These are phyloP conservation scores for Carpinus fangiana DNA, from an alignment of 306 rosid genomes.

Conservation along the genomic window DNA sequence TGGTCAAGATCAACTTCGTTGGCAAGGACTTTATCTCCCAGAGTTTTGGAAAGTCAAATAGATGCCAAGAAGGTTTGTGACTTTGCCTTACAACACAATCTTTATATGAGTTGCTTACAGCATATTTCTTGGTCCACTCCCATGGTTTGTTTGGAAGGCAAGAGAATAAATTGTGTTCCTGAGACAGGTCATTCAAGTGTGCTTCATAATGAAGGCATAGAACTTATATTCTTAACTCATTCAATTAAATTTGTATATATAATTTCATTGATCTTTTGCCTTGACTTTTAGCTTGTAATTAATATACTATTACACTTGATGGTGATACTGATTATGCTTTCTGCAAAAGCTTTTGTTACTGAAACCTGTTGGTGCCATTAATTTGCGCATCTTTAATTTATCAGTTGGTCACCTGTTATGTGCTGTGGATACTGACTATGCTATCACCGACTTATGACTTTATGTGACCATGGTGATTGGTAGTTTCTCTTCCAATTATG, in stretches of 20 bases:
- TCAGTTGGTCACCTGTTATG: neutral
- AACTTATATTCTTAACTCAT: neutral
- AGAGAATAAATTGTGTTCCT: conserved; percentile 19
- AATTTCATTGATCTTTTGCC: conserved; percentile 6
- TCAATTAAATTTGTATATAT: conserved; percentile 19
- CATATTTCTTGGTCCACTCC: conserved; percentile 7
- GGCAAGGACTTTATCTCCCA: conserved; percentile 94
- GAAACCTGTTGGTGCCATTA: neutral
- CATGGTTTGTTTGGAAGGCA: conserved; percentile 2
- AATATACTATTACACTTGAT: conserved; percentile 14
- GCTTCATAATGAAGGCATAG: neutral
- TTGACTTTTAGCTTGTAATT: neutral
- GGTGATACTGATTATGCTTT: conserved; percentile 9
- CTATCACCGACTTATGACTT: neutral
- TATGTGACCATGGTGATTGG: neutral
- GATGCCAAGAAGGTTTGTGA: conserved; percentile 93
- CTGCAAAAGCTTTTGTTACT: neutral
- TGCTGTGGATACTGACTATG: neutral
- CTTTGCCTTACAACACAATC: conserved; percentile 22
- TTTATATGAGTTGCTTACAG: conserved; percentile 21
- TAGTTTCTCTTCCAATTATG: neutral
- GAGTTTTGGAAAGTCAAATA: conserved; percentile 96
- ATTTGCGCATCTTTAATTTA: neutral
- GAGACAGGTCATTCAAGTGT: neutral
- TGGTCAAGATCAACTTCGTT: conserved; percentile 93